These are phyloP conservation scores for Camellia granthamiana DNA, from an alignment of 148 eudicot species.

Conservation along the genomic window DNA sequence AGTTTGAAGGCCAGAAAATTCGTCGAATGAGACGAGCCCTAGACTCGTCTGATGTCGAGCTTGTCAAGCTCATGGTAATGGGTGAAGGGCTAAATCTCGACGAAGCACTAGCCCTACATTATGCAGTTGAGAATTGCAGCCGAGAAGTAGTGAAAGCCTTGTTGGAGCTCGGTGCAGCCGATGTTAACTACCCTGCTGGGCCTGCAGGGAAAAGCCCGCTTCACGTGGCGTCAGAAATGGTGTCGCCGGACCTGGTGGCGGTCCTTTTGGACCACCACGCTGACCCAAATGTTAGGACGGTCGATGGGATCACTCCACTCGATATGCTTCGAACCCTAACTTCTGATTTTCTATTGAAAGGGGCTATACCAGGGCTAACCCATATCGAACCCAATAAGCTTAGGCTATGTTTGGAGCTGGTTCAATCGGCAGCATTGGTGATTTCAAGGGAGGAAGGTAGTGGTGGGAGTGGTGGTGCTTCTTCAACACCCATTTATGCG, in stretches of 20 bases:
- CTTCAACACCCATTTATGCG: conserved; percentile 30
- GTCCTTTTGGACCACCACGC: conserved; percentile 96
- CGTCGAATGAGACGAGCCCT: conserved; percentile 87
- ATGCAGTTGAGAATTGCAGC: conserved; percentile 78
- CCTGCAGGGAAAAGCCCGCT: conserved; percentile 83
- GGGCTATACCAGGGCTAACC: conserved; percentile 76
- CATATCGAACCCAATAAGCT: conserved; percentile 96
- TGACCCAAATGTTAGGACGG: conserved; percentile 77
- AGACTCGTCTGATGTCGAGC: conserved; percentile 91
- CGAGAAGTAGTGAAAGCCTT: conserved; percentile 90
- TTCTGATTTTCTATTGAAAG: conserved; percentile 88
- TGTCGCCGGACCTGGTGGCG: conserved; percentile 96
- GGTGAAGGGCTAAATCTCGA: conserved; percentile 90
- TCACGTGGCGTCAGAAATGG: conserved; percentile 91
- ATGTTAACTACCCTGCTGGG: conserved; percentile 82
- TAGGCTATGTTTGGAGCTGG: conserved; percentile 80
- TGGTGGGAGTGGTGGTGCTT: neutral
- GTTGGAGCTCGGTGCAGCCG: conserved; percentile 84
- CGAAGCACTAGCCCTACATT: conserved; percentile 81
- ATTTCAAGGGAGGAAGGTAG: conserved; percentile 85
- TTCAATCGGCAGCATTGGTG: conserved; percentile 92
- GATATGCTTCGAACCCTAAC: conserved; percentile 77
- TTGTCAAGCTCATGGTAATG: conserved; percentile 96
- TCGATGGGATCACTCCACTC: conserved; percentile 79
- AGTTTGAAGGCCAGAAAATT: conserved; percentile 75